Evolutionary conservation across 192 early-diverging fungal genomes (phyloP), one percentile per base, ranked within the genome.

Genomic region (Podila epicladia): DNA sequence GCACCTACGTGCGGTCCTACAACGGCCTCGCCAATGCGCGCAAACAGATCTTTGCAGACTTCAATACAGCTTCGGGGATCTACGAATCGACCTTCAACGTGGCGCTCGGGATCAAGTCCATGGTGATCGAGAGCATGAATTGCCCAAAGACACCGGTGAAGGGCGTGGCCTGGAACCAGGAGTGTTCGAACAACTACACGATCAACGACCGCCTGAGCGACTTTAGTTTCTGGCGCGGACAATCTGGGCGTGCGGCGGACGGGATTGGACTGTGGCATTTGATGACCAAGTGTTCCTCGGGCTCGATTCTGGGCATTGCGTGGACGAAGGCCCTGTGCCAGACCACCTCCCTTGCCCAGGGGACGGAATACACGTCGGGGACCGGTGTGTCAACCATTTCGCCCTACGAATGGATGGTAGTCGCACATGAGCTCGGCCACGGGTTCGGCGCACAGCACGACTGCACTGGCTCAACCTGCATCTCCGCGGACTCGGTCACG

Each of bases 351-450:
- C 77, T 75, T 64, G 22, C 75, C 3, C 85, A 93, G 84, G 72
- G 85, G 74, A 24, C 35, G 2, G 37, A 74, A 55, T 92, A 77
- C 82, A 90, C 92, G 3, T 91, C 94, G n/a, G 95, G 95, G 13
- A 90, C 93, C 3, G 97, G 93, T 59, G 92, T 98, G 4, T 95
- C 93, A 33, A 92, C 95, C 0, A 87, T 92, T 19, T 91, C 89
- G 19, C 88, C 89, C 22, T 91, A 92, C 68, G 95, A 97, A 79
- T 98, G 95, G 95, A 94, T 95, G 85, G 92, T 96, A 4, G 93
- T 97, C 13, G 95, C 97, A 28, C 97, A 98, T 77, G 97, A 97
- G 75, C 88, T 97, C 69, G 95, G 96, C 8, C 95, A 97, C 71
- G 92, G 92, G 41, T 93, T 93, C 80, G 72, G 72, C 37, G 96